Evolutionary conservation across 2,329 filamentous ascomycete genomes (phyloP), one percentile per base, ranked within the genome.

Genomic region (Verruconis gallopava): DNA sequence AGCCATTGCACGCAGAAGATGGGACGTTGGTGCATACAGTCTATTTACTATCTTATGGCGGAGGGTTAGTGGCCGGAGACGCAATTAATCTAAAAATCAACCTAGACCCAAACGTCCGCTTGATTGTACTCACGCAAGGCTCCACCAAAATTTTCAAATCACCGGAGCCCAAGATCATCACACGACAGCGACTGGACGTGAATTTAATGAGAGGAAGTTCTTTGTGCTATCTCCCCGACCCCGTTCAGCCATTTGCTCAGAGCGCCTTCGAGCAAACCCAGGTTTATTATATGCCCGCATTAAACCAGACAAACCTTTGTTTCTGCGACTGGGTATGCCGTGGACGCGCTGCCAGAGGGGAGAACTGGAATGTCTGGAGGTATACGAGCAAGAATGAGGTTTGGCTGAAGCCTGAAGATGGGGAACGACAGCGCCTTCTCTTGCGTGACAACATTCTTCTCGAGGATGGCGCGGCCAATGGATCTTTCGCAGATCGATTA

Each of bases 61-160:
- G 91, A 34, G 91, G 91, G 2, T 75, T 98, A 12, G 83, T 98
- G 2, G 84, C 81, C 11, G 86, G 88, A 33, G 91, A 98, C 59
- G 69, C 74, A 48, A 80, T 96, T 58, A 69, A 79, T 53, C 73
- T 98, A 19, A 66, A 68, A 15, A 72, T 94, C 47, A 69, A 72
- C 6, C 67, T 94, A 37, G 73, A 75, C 9, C 51, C 68, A 2
- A 62, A 65, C 2, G 79, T 85, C 3, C 79, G 77, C 46, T 72
- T 95, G 42, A 64, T 74, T 5, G 57, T 71, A 13, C 60, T 71
- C 20, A 71, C 72, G 1, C 74, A 78, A 66, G 89, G 89, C 40
- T 85, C 86, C 62, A 96, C 91, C 46, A 98, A 96, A 65, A 78
- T 98, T 52, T 96, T 94, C 72, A 93, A 91, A 57, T 82, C 85